phyloP scores from a whole-genome alignment of 495 filamentous ascomycete species.

The Corynascus novoguineensis region DNA sequence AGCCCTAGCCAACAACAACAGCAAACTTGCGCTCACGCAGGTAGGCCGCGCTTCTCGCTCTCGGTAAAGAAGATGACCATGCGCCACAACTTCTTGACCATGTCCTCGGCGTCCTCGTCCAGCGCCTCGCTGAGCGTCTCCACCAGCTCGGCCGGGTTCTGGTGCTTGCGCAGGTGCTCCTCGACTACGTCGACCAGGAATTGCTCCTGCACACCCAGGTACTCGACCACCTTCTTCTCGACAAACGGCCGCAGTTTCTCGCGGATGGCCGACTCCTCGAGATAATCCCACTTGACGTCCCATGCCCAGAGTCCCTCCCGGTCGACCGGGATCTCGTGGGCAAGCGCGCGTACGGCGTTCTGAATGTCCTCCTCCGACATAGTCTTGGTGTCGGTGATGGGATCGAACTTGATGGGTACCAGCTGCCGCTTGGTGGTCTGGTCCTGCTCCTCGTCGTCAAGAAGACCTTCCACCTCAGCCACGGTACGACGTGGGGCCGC shows the following conservation, averaged over 20 bases:
- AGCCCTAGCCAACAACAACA: neutral
- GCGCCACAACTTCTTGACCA: constrained; percentile 96
- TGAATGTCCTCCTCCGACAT: constrained; percentile 80
- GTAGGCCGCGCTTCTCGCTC: constrained; percentile 84
- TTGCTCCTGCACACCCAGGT: constrained; percentile 93
- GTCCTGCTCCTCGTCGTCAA: constrained; percentile 90
- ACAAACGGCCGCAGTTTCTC: constrained; percentile 92
- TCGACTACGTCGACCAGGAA: constrained; percentile 90
- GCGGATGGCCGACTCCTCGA: constrained; percentile 75
- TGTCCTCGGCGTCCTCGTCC: constrained; percentile 88
- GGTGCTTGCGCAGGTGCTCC: constrained; percentile 74
- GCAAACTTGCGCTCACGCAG: constrained; percentile 41
- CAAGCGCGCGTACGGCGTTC: constrained; percentile 71
- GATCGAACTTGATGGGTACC: constrained; percentile 87
- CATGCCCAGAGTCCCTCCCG: constrained; percentile 85
- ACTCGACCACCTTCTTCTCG: constrained; percentile 97
- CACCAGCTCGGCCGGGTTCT: constrained; percentile 71
- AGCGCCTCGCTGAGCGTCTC: constrained; percentile 82
- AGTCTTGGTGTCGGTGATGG: constrained; percentile 57
- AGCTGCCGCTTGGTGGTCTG: constrained; percentile 69
- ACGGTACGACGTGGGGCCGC: constrained; percentile 69
- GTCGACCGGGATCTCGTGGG: constrained; percentile 82
- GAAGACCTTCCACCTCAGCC: constrained; percentile 85
- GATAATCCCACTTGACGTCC: constrained; percentile 89
- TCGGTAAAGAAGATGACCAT: constrained; percentile 99